A percentile compares a stretch with the other conserved stretches of the same genome.
phyloP scores from a whole-genome alignment of 2,329 filamentous ascomycete genomes.

The Rugonectria rugulosa region DNA sequence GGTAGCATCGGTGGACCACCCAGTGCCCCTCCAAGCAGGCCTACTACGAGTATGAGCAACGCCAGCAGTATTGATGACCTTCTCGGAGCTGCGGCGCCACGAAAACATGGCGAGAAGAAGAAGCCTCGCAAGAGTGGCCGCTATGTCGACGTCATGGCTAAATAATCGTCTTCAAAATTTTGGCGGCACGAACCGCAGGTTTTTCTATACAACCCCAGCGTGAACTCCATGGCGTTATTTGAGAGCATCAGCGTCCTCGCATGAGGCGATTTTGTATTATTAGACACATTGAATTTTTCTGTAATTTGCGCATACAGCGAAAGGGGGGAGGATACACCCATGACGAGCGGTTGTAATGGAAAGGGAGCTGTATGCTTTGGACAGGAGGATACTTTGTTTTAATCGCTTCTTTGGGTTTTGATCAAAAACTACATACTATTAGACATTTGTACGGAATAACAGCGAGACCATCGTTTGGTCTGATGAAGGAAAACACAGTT shows the following conservation, averaged over 20 bases:
- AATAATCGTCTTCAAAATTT: conserved; percentile 47
- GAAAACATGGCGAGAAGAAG: conserved; percentile 72
- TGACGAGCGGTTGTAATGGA: conserved; percentile 25
- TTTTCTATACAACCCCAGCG: conserved; percentile 22
- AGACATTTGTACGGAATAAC: conserved; percentile 29
- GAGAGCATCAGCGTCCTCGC: conserved; percentile 26
- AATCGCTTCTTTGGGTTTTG: conserved; percentile 32
- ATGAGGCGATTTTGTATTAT: conserved; percentile 33
- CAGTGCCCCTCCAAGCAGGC: conserved; percentile 69
- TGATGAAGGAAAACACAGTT: conserved; percentile 16
- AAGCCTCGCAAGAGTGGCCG: conserved; percentile 83
- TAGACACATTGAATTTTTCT: conserved; percentile 31
- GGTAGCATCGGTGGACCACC: conserved; percentile 51
- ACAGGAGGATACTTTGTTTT: conserved; percentile 25
- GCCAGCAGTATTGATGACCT: conserved; percentile 96
- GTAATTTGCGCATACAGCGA: conserved; percentile 26
- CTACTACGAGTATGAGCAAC: conserved; percentile 83
- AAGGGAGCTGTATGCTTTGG: conserved; percentile 10
- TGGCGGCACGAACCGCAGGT: conserved; percentile 3
- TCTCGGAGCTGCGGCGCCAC: conserved; percentile 74
- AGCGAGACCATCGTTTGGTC: conserved; percentile 11
- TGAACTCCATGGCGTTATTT: conserved; percentile 27
- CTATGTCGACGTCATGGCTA: conserved; percentile 97
- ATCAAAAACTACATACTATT: no score
- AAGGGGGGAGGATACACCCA: conserved; percentile 9